Conservation (phyloP, 1,284 basidiomycete species). For the Ustanciosporium gigantosporum region DNA sequence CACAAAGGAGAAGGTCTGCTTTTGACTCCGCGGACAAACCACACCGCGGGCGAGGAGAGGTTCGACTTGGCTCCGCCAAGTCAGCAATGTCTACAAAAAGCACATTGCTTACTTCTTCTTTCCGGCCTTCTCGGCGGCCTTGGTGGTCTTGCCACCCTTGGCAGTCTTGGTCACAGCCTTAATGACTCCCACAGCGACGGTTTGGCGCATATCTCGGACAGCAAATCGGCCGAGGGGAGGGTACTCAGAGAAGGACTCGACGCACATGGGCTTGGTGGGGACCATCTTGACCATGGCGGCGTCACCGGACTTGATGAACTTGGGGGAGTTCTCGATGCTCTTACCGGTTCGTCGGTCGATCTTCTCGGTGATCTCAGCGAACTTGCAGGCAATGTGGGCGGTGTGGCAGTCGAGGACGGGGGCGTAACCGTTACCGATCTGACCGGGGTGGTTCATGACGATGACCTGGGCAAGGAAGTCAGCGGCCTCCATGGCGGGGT, state of each 20-base stretch:
- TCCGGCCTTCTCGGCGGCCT: constrained; percentile 88
- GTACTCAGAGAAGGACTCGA: constrained; percentile 96
- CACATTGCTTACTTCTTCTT: constrained; percentile 54
- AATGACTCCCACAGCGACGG: constrained; percentile 87
- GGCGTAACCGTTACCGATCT: constrained; percentile 96
- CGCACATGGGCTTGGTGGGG: constrained; percentile 96
- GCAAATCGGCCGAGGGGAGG: constrained; percentile 98
- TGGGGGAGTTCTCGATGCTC: constrained; percentile 82
- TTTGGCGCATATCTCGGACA: constrained; percentile 65
- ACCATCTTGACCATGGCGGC: constrained; percentile 95
- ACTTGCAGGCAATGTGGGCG: constrained; percentile 99
- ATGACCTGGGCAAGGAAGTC: constrained; percentile 99
- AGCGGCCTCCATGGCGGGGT: constrained; percentile 98
- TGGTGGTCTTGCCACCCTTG: constrained; percentile 72
- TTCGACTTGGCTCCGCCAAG: neutral
- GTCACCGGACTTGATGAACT: constrained; percentile 74
- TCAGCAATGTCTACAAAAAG: neutral
- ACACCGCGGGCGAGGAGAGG: neutral
- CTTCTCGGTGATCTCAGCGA: constrained; percentile 96
- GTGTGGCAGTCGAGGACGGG: constrained; percentile 99
- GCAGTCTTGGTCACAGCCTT: constrained; percentile 63
- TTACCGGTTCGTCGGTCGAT: constrained; percentile 95
- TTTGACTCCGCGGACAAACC: constrained; percentile 4
- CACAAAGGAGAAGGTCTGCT: neutral
- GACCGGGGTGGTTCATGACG: constrained; percentile 99